Percentiles rank a stretch among this genome's conserved stretches.
Evolutionary conservation across 176 grass and related monocot species (phyloP).

Genomic region (Aegilops umbellulata): DNA sequence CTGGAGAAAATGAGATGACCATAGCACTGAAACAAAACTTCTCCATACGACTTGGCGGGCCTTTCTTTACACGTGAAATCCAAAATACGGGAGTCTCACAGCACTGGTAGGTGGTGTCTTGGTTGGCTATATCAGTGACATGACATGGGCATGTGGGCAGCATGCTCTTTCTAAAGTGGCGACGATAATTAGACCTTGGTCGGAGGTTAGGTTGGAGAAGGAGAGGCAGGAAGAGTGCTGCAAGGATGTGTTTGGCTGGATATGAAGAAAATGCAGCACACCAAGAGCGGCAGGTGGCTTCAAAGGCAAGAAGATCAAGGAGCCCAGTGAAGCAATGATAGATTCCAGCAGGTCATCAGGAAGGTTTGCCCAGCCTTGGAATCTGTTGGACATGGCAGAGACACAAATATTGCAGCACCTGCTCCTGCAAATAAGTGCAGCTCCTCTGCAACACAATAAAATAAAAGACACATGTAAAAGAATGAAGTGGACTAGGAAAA

Average conservation of each 20-base stretch:
- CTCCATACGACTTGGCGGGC: too few relatives aligned
- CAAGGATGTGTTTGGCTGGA: not conserved
- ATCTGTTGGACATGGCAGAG: not conserved
- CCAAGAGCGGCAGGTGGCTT: not conserved
- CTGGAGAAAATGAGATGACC: too few relatives aligned
- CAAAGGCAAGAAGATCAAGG: slow-evolving; percentile 37
- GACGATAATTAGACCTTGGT: not conserved
- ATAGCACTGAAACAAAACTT: too few relatives aligned
- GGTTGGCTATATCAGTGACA: slow-evolving; percentile 24
- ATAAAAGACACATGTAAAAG: not conserved
- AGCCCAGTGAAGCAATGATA: too few relatives aligned
- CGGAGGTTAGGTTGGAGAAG: slow-evolving; percentile 14
- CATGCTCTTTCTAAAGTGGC: not conserved
- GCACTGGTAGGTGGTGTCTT: not conserved
- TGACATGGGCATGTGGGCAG: not conserved
- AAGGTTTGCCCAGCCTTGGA: not conserved
- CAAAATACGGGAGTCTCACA: not conserved
- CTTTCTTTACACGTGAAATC: not conserved
- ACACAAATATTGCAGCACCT: not conserved
- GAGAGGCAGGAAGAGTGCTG: slow-evolving; percentile 20
- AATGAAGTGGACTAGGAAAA: not conserved
- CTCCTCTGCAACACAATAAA: slow-evolving; percentile 7
- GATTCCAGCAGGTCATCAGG: not conserved
- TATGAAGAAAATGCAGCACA: not conserved
- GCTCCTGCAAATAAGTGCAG: not conserved